Conservation (phyloP, 2,329 filamentous ascomycete genomes). For the Colletotrichum liriopes region DNA sequence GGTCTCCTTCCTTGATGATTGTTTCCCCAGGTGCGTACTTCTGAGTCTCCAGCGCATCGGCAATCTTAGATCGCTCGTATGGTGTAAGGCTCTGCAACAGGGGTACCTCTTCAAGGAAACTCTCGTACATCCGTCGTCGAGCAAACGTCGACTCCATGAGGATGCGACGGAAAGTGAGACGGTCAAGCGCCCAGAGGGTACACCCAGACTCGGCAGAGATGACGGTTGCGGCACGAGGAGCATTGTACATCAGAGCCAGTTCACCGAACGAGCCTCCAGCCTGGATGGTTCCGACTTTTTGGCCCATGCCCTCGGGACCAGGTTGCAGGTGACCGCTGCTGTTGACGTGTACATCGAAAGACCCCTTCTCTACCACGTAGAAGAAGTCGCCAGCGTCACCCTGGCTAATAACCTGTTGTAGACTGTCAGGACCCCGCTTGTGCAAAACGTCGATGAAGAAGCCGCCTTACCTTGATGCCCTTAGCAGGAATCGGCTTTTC, state of each 20-base stretch:
- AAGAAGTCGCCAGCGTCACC: slow-evolving; percentile 98
- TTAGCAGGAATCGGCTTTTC: slow-evolving; percentile 97
- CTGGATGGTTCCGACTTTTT: slow-evolving; percentile 85
- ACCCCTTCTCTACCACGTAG: slow-evolving; percentile 94
- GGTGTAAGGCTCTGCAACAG: slow-evolving; percentile 86
- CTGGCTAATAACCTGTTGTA: slow-evolving; percentile 88
- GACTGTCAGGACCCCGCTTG: slow-evolving; percentile 46
- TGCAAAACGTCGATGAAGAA: neutral
- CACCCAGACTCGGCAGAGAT: slow-evolving; percentile 84
- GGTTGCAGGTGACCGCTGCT: slow-evolving; percentile 81
- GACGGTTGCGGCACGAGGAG: slow-evolving; percentile 94
- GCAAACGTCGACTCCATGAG: slow-evolving; percentile 99
- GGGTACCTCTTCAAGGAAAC: slow-evolving; percentile 94
- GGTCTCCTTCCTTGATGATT: slow-evolving; percentile 94
- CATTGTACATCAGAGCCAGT: slow-evolving; percentile 98
- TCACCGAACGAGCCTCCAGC: slow-evolving; percentile 96
- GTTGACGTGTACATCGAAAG: slow-evolving; percentile 94
- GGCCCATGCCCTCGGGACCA: slow-evolving; percentile 86
- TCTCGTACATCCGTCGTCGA: slow-evolving; percentile 96
- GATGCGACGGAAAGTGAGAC: slow-evolving; percentile 96
- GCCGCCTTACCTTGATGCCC: slow-evolving; percentile 75
- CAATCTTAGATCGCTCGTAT: slow-evolving; percentile 97
- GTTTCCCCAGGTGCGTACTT: slow-evolving; percentile 85
- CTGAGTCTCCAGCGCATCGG: slow-evolving; percentile 92
- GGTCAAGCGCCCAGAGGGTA: slow-evolving; percentile 94